phyloP scores from a whole-genome alignment of 2,329 filamentous ascomycete genomes.

The Arthrobotrys megalospora region DNA sequence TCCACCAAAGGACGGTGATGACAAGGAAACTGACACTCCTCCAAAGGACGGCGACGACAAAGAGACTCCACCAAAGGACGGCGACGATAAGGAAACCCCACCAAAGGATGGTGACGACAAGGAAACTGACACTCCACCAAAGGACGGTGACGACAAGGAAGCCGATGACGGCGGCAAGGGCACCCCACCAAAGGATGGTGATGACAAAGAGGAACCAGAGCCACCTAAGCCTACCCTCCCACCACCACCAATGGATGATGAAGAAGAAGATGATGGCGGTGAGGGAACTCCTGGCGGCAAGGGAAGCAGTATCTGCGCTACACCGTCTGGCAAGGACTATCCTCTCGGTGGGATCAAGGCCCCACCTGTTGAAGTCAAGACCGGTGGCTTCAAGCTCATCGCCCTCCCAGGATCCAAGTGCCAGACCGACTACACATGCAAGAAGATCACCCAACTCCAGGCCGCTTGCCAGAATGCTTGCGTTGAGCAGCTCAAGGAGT shows the following conservation, averaged over 20 bases:
- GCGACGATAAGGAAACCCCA: background rate
- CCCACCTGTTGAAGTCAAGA: slow-evolving; percentile 11
- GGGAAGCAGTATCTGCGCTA: background rate
- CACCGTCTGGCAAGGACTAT: background rate
- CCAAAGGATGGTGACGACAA: slow-evolving; percentile 5
- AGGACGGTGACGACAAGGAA: background rate
- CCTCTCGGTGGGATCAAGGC: background rate
- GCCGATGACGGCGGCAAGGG: background rate
- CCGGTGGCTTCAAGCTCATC: slow-evolving; percentile 23
- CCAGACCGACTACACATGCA: slow-evolving; percentile 35
- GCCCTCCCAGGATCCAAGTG: slow-evolving; percentile 23
- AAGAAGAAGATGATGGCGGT: slow-evolving; percentile 1
- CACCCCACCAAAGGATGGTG: background rate
- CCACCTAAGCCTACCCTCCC: background rate
- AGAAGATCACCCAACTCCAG: background rate
- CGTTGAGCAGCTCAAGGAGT: slow-evolving; percentile 24
- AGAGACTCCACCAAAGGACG: background rate
- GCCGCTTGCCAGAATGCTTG: slow-evolving; percentile 35
- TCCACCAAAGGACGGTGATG: background rate
- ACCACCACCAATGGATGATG: background rate
- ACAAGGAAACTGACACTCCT: background rate
- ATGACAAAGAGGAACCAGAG: background rate
- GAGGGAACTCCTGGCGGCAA: slow-evolving; percentile 13
- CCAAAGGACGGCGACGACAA: background rate
- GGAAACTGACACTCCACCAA: background rate